Evolutionary conservation across 805 yeast genomes (phyloP).

Genomic region (Priceomyces medius): DNA sequence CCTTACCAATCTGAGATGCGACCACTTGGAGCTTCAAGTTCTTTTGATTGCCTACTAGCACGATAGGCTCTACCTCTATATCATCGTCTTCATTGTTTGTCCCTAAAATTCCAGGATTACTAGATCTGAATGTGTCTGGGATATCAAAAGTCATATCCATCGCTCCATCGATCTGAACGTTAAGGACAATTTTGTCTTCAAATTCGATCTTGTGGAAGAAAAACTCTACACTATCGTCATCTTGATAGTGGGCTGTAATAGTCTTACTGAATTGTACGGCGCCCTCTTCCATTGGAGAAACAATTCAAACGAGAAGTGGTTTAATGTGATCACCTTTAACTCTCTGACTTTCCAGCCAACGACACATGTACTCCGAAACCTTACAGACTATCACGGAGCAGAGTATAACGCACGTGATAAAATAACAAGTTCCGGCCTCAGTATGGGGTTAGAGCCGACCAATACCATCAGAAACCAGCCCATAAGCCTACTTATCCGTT

Average conservation of each 20-base stretch:
- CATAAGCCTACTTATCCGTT: too few species aligned
- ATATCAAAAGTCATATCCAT: conserved; percentile 52
- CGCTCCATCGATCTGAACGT: conserved; percentile 43
- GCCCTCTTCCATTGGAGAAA: conserved; percentile 9
- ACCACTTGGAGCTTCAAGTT: conserved; percentile 49
- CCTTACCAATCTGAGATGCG: conserved; percentile 49
- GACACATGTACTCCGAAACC: neutral
- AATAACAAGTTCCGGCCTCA: too few species aligned
- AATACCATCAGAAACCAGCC: too few species aligned
- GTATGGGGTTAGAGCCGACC: too few species aligned
- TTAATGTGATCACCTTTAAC: too few species aligned
- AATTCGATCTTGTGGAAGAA: conserved; percentile 33
- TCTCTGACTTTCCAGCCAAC: too few species aligned
- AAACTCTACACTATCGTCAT: conserved; percentile 13
- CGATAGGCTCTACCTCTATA: conserved; percentile 43
- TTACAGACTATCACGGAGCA: too few species aligned
- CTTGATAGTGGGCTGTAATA: conserved; percentile 8
- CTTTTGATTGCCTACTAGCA: conserved; percentile 47
- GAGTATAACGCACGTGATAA: too few species aligned
- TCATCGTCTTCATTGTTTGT: conserved; percentile 16
- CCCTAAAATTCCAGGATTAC: conserved; percentile 11
- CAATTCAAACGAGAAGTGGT: too few species aligned
- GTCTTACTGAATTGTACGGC: conserved; percentile 13
- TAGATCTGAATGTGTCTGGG: conserved; percentile 22
- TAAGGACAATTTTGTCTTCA: conserved; percentile 38